Base-by-base conservation (phyloP, 2,329 filamentous ascomycete species). In the Botryotinia calthae region DNA sequence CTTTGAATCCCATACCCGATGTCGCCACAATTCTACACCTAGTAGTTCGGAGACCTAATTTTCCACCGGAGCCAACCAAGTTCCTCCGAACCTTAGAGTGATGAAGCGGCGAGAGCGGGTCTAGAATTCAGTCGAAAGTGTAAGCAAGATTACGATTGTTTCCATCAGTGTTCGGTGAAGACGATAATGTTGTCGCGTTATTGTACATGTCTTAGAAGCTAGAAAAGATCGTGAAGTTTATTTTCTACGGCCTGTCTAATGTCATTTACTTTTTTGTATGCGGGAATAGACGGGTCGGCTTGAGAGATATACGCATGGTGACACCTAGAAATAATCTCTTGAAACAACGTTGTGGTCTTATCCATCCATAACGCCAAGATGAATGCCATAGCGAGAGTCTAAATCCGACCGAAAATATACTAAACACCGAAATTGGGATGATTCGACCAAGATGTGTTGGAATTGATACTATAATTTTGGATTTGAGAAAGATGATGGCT, bases 101-200 rank as follows among this genome's bases (percentile, higher is more conserved):
- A 31, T 28, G 51, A 56, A 56, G 51, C 51, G n/a, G 59, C 59
- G 37, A 20, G 64, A 66, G 40, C 64, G 46, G 64, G 64, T 67
- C 64, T 67, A 67, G 64, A 67, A 67, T 67, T 20, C 34, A 67
- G 34, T 67, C 64, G 46, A 54, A 67, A 54, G 31, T 37, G 46
- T 67, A 67, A 67, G 64, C 64, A 65, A 54, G n/a, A 65, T 63
- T 20, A 63, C 37, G 16, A 28, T 10, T n/a, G 14, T 10, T 40
- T 31, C 16, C 25, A 66, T 37, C 22, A 14, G 31, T 28, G 25
- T 54, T 67, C 64, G 64, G 64, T 67, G 64, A 67, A 48, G 48
- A 54, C 46, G 31, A 42, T 61, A 56, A 56, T 28, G 51, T 56
- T 56, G 51, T 28, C 51, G 51, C n/a, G 25, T 56, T 8, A 34